These are phyloP conservation scores for Cladosporium sphaerospermum DNA, from an alignment of 2,329 filamentous ascomycete genomes.

Conservation along the genomic window DNA sequence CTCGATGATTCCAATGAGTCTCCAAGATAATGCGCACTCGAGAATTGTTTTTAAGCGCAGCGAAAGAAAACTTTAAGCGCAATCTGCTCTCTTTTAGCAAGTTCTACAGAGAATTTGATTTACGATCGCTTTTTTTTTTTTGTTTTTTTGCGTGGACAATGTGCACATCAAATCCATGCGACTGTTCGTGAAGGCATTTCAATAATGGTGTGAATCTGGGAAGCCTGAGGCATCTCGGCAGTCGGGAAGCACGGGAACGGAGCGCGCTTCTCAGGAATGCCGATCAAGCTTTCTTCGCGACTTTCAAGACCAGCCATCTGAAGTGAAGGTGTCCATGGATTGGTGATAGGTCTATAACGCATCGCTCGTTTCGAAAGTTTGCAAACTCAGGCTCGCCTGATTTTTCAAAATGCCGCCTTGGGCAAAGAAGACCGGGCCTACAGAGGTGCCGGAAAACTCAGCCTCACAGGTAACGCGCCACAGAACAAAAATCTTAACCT, in stretches of 20 bases:
- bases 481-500: slow-evolving; percentile 7
- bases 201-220: background rate
- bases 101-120: no score
- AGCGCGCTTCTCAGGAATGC: background rate
- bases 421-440: slow-evolving; percentile 26
- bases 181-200: no score
- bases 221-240: slow-evolving; percentile 8
- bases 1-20: no score
- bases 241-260: background rate
- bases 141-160: no score
- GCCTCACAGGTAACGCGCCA: slow-evolving; percentile 22
- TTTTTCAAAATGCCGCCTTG: slow-evolving; percentile 27
- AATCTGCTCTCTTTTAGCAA: no score
- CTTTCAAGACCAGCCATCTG: slow-evolving; percentile 1
- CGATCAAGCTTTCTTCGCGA: slow-evolving; percentile 12
- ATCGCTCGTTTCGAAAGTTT: background rate
- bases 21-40: no score
- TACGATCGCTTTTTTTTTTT: no score
- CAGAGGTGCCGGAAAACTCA: slow-evolving; percentile 23
- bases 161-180: no score
- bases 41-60: no score
- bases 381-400: background rate
- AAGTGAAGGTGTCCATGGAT: background rate
- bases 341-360: background rate
- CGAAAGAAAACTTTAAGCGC: no score